Evolutionary conservation across 192 early-diverging fungal species (phyloP).

Genomic region (Linnemannia elongata): DNA sequence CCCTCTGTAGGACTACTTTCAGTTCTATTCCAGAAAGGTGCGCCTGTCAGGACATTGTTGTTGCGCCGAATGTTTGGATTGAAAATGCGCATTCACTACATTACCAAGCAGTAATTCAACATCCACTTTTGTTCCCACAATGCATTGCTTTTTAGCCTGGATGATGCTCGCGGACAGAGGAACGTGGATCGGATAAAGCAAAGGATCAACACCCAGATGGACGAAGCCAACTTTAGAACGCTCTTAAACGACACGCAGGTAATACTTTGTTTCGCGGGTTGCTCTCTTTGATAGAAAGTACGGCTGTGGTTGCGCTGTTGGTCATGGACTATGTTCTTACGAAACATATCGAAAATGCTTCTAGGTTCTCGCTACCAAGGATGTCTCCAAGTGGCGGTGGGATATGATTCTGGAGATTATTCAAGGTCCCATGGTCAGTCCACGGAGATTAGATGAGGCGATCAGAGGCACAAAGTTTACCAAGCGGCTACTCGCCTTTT

Average conservation of each 20-base stretch:
- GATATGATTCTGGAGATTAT: conserved; percentile 80
- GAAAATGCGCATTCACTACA: neutral
- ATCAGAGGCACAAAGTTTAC: conserved; percentile 78
- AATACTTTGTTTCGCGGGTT: neutral
- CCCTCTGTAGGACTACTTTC: conserved; percentile 61
- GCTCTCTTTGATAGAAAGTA: neutral
- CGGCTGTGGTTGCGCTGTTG: neutral
- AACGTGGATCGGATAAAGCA: conserved; percentile 70
- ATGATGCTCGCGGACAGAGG: conserved; percentile 48
- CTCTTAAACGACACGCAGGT: conserved; percentile 81
- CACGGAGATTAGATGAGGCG: conserved; percentile 81
- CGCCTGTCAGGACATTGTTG: neutral
- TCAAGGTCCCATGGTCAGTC: conserved; percentile 82
- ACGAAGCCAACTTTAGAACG: conserved; percentile 77
- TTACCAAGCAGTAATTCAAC: neutral
- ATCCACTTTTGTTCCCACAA: neutral
- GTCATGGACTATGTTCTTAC: neutral
- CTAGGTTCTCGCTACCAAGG: conserved; percentile 78
- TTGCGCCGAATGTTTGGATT: neutral
- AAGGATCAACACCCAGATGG: conserved; percentile 73
- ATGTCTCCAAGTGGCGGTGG: conserved; percentile 86
- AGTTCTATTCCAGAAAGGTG: conserved; percentile 40
- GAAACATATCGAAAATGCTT: neutral
- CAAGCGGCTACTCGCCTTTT: conserved; percentile 80
- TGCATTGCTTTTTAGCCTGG: conserved; percentile 1